Conservation (phyloP, 805 yeast species). For the Isabelozyma pseudorhagii region DNA sequence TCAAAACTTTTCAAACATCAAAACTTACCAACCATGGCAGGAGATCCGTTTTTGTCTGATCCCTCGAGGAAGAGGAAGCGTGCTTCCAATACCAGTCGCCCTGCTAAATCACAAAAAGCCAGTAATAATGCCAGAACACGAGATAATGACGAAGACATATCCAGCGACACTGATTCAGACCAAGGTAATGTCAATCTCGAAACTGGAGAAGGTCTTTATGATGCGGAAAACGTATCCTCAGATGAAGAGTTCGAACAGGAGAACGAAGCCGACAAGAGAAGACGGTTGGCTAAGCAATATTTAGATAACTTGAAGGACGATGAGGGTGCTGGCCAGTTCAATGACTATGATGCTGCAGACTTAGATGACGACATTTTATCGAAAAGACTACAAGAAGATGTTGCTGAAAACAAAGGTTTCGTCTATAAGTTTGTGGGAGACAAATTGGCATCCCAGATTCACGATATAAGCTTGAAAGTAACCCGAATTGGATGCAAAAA, state of each 20-base stretch:
- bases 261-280: conserved; percentile 87
- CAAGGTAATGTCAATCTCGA: conserved; percentile 30
- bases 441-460: conserved; percentile 37
- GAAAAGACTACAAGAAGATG: conserved; percentile 78
- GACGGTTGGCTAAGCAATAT: conserved; percentile 92
- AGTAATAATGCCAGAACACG: conserved; percentile 4
- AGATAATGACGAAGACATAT: conserved; percentile 51
- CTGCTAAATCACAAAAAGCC: conserved; percentile 16
- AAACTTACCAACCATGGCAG: conserved; percentile 35
- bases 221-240: conserved; percentile 46
- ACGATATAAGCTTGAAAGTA: conserved; percentile 37
- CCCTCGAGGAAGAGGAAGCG: conserved; percentile 53
- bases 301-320: conserved; percentile 72
- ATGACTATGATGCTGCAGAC: conserved; percentile 80
- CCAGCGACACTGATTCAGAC: conserved; percentile 47
- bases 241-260: conserved; percentile 76
- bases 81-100: conserved; percentile 17
- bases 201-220: conserved; percentile 45
- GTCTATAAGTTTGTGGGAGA: conserved; percentile 68
- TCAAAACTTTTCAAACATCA: background rate
- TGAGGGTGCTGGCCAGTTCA: conserved; percentile 38
- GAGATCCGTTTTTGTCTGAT: conserved; percentile 62
- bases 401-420: conserved; percentile 84
- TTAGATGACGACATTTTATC: conserved; percentile 83
- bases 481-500: conserved; percentile 63